A percentile compares a stretch with the other conserved stretches of the same genome.
phyloP scores from a whole-genome alignment of 1,284 basidiomycete species.

The Trametes polyzona region DNA sequence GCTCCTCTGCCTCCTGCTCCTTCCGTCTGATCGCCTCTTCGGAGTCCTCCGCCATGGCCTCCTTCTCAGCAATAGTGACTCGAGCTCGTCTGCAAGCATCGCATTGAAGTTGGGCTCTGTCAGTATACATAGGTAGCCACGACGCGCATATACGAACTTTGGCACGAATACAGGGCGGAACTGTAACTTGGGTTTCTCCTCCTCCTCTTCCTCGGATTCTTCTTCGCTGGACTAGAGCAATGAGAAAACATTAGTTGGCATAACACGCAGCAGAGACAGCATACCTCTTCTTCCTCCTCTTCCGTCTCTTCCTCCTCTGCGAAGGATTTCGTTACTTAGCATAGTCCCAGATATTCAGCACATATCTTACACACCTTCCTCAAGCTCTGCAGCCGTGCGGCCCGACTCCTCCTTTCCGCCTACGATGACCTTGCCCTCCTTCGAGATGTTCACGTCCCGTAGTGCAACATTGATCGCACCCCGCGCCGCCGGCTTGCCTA shows the following conservation, averaged over 20 bases:
- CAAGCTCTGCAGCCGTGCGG: slow-evolving; percentile 56
- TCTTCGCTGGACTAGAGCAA: slow-evolving; percentile 70
- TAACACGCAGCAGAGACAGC: slow-evolving; percentile 18
- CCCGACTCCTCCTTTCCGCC: slow-evolving; percentile 76
- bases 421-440: slow-evolving; percentile 77
- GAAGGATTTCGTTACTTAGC: no score
- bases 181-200: slow-evolving; percentile 58
- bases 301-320: slow-evolving; percentile 51
- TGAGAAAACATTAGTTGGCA: slow-evolving; percentile 24
- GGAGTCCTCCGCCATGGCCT: slow-evolving; percentile 65
- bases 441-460: slow-evolving; percentile 76
- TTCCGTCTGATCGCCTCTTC: slow-evolving; percentile 69
- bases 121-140: neutral
- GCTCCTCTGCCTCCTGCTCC: slow-evolving; percentile 72
- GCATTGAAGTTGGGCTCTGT: neutral
- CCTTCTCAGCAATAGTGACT: slow-evolving; percentile 66
- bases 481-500: slow-evolving; percentile 42
- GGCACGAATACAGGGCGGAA: slow-evolving; percentile 91
- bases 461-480: slow-evolving; percentile 69
- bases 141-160: slow-evolving; percentile 60
- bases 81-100: slow-evolving; percentile 64
- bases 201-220: slow-evolving; percentile 74
- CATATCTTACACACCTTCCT: slow-evolving; percentile 42
- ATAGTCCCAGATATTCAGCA: no score
- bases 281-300: slow-evolving; percentile 51